These are phyloP conservation scores for Cercospora berteroae DNA, from an alignment of 2,329 filamentous ascomycete genomes.

Conservation along the genomic window DNA sequence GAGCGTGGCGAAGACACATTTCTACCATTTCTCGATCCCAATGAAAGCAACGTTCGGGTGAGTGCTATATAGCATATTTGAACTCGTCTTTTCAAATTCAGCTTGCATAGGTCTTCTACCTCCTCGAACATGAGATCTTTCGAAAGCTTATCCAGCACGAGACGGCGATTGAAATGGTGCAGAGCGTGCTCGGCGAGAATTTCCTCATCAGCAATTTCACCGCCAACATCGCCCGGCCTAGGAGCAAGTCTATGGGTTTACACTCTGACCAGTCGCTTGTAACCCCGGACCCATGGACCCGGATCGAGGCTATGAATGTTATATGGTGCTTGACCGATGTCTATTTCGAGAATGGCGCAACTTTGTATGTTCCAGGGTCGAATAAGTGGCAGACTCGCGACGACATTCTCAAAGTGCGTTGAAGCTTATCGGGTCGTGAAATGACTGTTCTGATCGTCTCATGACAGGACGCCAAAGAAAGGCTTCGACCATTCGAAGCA, in stretches of 20 bases:
- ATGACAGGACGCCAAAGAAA: neutral
- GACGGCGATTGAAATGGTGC: neutral
- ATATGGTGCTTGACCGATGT: neutral
- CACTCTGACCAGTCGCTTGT: neutral
- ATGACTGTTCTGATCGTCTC: neutral
- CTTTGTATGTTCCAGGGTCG: neutral
- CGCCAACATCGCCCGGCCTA: neutral
- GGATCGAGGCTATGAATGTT: neutral
- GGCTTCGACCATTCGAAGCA: constrained; percentile 15
- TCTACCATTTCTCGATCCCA: neutral
- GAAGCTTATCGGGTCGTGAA: neutral
- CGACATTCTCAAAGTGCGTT: neutral
- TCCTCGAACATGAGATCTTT: neutral
- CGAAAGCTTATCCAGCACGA: neutral
- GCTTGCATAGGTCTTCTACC: neutral
- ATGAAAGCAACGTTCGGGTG: neutral
- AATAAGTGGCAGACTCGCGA: neutral
- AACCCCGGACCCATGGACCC: neutral
- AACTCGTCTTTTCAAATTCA: neutral
- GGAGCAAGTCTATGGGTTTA: neutral
- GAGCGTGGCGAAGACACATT: neutral
- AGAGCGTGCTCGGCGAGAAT: neutral
- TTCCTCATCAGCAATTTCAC: neutral
- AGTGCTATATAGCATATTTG: neutral
- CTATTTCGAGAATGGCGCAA: neutral